Base-by-base conservation (phyloP, 441 rosid genomes). In the Bruguiera hainesii region DNA sequence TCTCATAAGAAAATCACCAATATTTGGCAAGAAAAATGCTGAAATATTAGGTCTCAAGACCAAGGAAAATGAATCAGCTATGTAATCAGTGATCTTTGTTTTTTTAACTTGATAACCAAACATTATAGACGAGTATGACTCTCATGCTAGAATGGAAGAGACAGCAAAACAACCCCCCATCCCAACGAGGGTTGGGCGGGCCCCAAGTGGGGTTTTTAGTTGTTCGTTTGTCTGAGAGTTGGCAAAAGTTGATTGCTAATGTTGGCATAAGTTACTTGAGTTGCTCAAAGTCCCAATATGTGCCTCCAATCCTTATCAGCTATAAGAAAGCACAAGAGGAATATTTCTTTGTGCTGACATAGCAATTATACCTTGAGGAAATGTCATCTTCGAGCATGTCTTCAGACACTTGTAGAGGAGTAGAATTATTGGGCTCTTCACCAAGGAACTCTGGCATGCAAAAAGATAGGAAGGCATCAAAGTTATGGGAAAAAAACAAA, bases 301-400 rank as follows among this genome's bases (percentile, higher is more conserved):
- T 37, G 3, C 46, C 0, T 37, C 46, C 46, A 37, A 37, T 37
- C 46, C 10, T 37, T 37, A 37, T 37, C 25, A 52, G 56, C 21
- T 52, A 20, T 9, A 4, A 11, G 3, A n/a, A 21, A 52, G 3
- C 13, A 8, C 5, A 21, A 20, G 26, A 20, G 56, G 15, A 25
- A 0, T n/a, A n/a, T 52, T 61, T 16, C 30, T n/a, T 55, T 26
- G 16, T 16, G 19, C 7, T 23, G 55, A 51, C 56, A 63, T 67
- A 46, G 62, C 25, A 20, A 7, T 20, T 18, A 53, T 80, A 94
- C 98, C 98, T 89, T 64, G 99, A 94, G 48, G 98, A 88, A 76
- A 81, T 76, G 71, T 88, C 91, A 80, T 88, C 94, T 74, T 88
- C 96, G 72, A 81, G 74, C 67, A 85, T 80, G 62, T 88, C 93